phyloP scores from a whole-genome alignment of 164 flowering plant species.

The Macadamia integrifolia region DNA sequence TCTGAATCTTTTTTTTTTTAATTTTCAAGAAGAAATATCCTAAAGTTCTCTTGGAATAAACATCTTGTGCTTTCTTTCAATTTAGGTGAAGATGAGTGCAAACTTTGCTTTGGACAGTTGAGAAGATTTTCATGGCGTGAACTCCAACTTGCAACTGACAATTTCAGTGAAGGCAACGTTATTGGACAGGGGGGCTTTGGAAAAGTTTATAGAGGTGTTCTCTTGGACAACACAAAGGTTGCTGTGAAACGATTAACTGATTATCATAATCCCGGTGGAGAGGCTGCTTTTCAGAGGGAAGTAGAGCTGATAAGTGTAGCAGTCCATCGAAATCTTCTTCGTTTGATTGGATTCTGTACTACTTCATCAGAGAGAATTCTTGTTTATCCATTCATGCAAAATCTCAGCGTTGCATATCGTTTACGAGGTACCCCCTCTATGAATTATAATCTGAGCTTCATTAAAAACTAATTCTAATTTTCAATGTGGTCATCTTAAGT shows the following conservation, averaged over 20 bases:
- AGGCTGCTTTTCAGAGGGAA: constrained; percentile 52
- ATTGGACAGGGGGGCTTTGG: constrained; percentile 67
- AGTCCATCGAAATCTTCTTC: constrained; percentile 49
- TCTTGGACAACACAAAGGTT: constrained; percentile 31
- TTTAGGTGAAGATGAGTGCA: constrained; percentile 49
- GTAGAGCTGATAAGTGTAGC: constrained; percentile 51
- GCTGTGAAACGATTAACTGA: constrained; percentile 63
- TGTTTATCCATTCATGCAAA: constrained; percentile 52
- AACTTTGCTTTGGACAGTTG: constrained; percentile 44
- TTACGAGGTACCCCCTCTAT: constrained; percentile 31
- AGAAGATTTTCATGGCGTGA: constrained; percentile 50
- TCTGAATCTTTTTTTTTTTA: not conserved
- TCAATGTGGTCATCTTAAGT: no score
- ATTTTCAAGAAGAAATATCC: constrained; percentile 1
- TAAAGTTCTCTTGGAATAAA: constrained; percentile 8
- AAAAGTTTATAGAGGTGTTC: constrained; percentile 48
- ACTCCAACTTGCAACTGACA: constrained; percentile 49
- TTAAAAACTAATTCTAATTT: not conserved
- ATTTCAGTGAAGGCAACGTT: constrained; percentile 49
- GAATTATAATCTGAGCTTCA: not conserved
- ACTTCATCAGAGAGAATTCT: constrained; percentile 47
- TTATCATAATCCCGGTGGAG: constrained; percentile 46
- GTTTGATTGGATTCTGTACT: constrained; percentile 44
- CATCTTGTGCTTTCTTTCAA: not conserved
- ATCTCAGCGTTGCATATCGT: constrained; percentile 50